Base-by-base conservation (phyloP, 495 filamentous ascomycete species). In the Aspergillus cristatus region DNA sequence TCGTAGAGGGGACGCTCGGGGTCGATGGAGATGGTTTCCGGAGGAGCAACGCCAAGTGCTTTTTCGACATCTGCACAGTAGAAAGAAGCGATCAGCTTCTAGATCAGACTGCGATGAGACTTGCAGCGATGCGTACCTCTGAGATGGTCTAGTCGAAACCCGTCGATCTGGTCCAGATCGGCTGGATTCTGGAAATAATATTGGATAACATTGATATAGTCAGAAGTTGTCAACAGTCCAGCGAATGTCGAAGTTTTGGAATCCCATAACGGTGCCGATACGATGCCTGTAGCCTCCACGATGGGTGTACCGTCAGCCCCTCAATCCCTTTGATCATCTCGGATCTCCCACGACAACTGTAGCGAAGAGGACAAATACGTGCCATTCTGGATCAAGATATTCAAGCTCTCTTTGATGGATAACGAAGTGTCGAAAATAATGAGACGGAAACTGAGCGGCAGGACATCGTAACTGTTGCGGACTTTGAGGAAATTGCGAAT, bases 101-200 rank as follows among this genome's bases (percentile, higher is more conserved):
- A 32, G 25, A 24, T 29, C 14, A 7, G 12, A 35, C 18, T 16
- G 14, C 6, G 26, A 33, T 26, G 18, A 17, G 15, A 35, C 11
- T 22, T 3, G 24, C 16, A 15, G 36, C 26, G 28, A 28, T 17
- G 17, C 61, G 31, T 41, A 95, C 89, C 88, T 72, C 89, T 74
- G 35, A 99, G 77, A 53, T 85, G 94, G 66, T 85, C 88, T 34
- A 99, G 67, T 24, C 86, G 84, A 62, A 99, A 97, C 54, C 94
- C 82, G 53, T 97, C 91, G 53, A 97, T 82, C 53, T 88, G 74
- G 39, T 79, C 77, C 37, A 99, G 72, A 10, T 86, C 81, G 31
- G 90, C 85, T 12, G 93, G 93, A 50, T 90, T 94, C 64, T 97
- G 90, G 79, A 91, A 97, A 67, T 97, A 97, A 60, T 97, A 99